Base-by-base conservation (phyloP, 164 flowering plant genomes). In the Echeveria elegans region DNA sequence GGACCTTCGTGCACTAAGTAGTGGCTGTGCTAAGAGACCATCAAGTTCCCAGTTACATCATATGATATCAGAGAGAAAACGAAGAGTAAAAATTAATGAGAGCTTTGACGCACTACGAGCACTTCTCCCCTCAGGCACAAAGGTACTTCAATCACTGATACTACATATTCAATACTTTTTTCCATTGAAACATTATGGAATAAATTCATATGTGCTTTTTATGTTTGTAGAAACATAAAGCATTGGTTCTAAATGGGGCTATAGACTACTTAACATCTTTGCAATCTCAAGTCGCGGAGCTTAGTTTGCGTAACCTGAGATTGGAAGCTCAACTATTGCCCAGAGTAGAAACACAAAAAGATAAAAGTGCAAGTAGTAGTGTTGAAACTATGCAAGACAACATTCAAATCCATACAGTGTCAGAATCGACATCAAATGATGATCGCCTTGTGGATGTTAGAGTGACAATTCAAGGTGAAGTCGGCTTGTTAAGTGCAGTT, bases 31-130 rank as follows among this genome's bases (percentile, higher is more conserved):
- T n/a, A 68, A 68, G 30, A 79, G 79, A 0, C 89, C 88, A 2
- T 72, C 82, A 0, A 74, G 36, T 65, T 77, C 77, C 24, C 93
- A 86, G 64, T 38, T 87, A 68, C 87, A 86, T 26, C 98, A 94
- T 73, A 83, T 85, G 86, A 83, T 94, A 60, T 80, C 93, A 0
- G 98, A 94, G 77, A 74, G 97, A 16, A 88, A 77, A 63, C 70
- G 98, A 37, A 74, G 97, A 15, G 95, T 86, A 73, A 94, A 89
- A 68, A 82, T 89, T 45, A 94, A 91, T 60, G 95, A 89, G 30
- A 82, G 82, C 78, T 89, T 91, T 69, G 83, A 78, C 24, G 81
- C 83, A 24, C 73, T 94, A 69, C 80, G 85, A 75, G 72, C 88
- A 15, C 75, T 91, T 14, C 92, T 94, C 68, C 98, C 98, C 71